Conservation (phyloP, 2,329 filamentous ascomycete genomes). For the Coccinonectria pachysandricola region DNA sequence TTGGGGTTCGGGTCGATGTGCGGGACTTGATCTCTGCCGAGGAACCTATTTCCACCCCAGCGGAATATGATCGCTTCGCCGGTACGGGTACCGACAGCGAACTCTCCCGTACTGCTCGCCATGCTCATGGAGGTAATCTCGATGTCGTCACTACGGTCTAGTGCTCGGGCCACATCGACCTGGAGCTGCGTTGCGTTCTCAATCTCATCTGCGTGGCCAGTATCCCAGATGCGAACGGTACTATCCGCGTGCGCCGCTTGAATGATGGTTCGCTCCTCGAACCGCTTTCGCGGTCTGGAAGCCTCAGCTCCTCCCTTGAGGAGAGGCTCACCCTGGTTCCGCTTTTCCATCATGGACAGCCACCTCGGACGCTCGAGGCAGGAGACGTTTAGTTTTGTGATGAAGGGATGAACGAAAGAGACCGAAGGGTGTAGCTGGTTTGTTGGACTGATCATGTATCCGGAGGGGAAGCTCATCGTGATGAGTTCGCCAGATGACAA, state of each 20-base stretch:
- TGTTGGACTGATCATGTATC: conserved; percentile 81
- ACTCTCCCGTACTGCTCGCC: conserved; percentile 69
- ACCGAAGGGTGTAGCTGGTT: conserved; percentile 86
- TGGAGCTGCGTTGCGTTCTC: conserved; percentile 77
- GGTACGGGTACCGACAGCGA: conserved; percentile 67
- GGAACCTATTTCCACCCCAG: conserved; percentile 73
- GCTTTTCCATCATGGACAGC: conserved; percentile 82
- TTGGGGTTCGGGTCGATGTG: conserved; percentile 51
- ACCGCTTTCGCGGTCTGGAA: conserved; percentile 59
- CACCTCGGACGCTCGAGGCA: conserved; percentile 69
- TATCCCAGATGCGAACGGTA: conserved; percentile 86
- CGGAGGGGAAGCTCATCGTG: conserved; percentile 85
- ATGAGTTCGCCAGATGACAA: conserved; percentile 81
- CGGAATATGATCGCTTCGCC: conserved; percentile 84
- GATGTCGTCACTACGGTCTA: conserved; percentile 68
- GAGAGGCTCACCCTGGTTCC: conserved; percentile 67
- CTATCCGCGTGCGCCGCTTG: conserved; percentile 86
- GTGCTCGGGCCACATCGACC: conserved; percentile 72
- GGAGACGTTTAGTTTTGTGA: conserved; percentile 61
- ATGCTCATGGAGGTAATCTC: conserved; percentile 73
- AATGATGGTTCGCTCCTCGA: conserved; percentile 74
- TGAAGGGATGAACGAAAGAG: conserved; percentile 83
- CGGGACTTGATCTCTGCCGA: conserved; percentile 47
- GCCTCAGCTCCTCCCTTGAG: conserved; percentile 70
- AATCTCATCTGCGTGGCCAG: conserved; percentile 83